Base-by-base conservation (phyloP, 2,329 filamentous ascomycete species). In the Ophiocordyceps camponoti-rufipedis region DNA sequence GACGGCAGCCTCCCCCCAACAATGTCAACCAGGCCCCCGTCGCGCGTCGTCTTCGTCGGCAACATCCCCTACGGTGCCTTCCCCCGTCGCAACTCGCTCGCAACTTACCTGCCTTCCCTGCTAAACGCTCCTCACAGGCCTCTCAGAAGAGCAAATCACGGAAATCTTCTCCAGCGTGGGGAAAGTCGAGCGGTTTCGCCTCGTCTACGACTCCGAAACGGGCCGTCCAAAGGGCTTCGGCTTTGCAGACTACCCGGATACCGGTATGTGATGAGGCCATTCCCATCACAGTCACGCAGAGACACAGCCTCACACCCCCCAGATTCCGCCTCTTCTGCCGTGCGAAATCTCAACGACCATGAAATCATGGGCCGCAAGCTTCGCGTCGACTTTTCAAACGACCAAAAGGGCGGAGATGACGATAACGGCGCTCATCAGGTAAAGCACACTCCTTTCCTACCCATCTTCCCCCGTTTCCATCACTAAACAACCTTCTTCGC, bases 151-250 rank as follows among this genome's bases (percentile, higher is more conserved):
- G 61, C 85, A 94, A 61, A 94, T 98, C 55, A 82, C 82, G 58
- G 85, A 95, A 54, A 94, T 94, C 49, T 93, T 96, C 62, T 85
- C 80, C 59, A 82, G 83, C 51, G 87, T 85, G 45, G 91, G 91
- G 48, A 85, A 88, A 52, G 89, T 96, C 1, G 72, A 93, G 48
- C 89, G 84, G 60, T 96, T 96, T 61, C 79, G 89, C 45, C 74
- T 96, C 43, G 89, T 96, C 51, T 93, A 94, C 64, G 93, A 96
- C 66, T 83, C 87, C 45, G 89, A 96, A 57, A 95, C 88, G 3
- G 88, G 89, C 40, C 80, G 86, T 47, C 88, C 91, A 1, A 96
- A 95, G 63, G 91, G 91, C 16, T 98, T 94, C 60, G 91, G 91
- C 33, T 98, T 96, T 56, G 85, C 88, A 56, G 89, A 96, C 61